Percentiles rank a stretch among this genome's conserved stretches.
phyloP scores from a whole-genome alignment of 176 grass and related monocot species.

The Oryza nivara region DNA sequence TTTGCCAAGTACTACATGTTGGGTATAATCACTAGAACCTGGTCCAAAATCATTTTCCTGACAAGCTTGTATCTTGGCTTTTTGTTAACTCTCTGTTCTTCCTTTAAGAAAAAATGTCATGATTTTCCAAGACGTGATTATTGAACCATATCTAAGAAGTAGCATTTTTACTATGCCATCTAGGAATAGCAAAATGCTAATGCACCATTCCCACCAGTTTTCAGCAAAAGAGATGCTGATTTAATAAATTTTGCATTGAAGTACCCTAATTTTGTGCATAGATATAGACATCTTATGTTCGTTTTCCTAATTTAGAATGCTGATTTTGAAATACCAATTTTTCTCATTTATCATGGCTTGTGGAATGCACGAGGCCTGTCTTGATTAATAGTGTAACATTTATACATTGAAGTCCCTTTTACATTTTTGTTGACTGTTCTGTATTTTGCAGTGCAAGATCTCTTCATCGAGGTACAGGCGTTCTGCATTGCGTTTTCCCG shows the following conservation, averaged over 20 bases:
- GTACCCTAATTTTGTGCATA: not conserved
- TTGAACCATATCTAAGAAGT: not conserved
- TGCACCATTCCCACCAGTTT: not conserved
- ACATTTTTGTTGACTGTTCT: constrained; percentile 20
- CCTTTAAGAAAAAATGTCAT: not conserved
- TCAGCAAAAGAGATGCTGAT: not conserved
- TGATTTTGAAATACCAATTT: not conserved
- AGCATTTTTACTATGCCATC: not conserved
- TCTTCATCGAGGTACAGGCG: constrained; percentile 90
- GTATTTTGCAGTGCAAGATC: constrained; percentile 81
- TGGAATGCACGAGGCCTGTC: not conserved
- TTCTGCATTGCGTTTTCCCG: constrained; percentile 93
- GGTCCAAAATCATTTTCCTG: not conserved
- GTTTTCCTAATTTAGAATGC: not conserved
- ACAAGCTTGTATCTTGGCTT: not conserved
- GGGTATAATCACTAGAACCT: constrained; percentile 27
- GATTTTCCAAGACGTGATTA: not conserved
- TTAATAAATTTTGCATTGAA: not conserved
- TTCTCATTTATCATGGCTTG: not conserved
- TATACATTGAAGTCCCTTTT: constrained; percentile 16
- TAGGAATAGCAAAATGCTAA: not conserved
- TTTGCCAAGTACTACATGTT: constrained; percentile 9
- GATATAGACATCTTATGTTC: not conserved
- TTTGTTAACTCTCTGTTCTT: not conserved
- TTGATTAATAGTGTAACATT: constrained; percentile 14